Evolutionary conservation across 768 basidiomycete species (phyloP), one percentile per base, ranked within the genome.

Genomic region (Cubamyces sp.): DNA sequence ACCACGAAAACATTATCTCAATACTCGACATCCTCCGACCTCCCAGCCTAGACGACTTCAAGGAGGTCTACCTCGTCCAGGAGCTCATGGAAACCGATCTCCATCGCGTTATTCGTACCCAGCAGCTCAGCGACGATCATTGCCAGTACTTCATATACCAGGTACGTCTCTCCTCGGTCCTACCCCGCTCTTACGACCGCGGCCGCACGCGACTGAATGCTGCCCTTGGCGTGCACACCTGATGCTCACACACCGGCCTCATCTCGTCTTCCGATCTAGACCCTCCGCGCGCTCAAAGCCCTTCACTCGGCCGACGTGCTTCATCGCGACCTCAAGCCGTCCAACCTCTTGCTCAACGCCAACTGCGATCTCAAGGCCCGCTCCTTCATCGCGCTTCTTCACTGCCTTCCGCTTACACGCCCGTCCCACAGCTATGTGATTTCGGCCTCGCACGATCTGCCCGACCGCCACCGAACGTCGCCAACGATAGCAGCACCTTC

Each of bases 131-230:
- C 60, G 96, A 98, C 72, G 95, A 98, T 71, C 96, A 98, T 72
- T 90, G 87, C 68, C 94, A 98, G 75, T 99, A 99, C 74, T 98
- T 99, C 72, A 88, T 96, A 66, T 99, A 99, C 74, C 96, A 98
- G 82, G 88, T 87, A 64, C 52, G 78, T 73, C 60, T 41, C 50
- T 45, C 67, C 57, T 50, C 48, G 54, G 68, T 65, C 46, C 30
- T 34, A 26, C 41, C 8, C 15, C 40, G 52, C 69, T 54, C 16
- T 15, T 50, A 21, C 9, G 12, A 26, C 43, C 41, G 21, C 8
- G 28, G 18, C 23, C n/a, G 64, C 42, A 60, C 52, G 19, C 54
- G 43, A 30, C 43, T 46, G 40, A 34, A 34, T 11, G 4, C 9
- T 43, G 51, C 19, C 40, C 34, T 45, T 26, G 30, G 26, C 50